Conservation (phyloP, 169 alveolate genomes). For the Cryptosporidium viatorum region DNA sequence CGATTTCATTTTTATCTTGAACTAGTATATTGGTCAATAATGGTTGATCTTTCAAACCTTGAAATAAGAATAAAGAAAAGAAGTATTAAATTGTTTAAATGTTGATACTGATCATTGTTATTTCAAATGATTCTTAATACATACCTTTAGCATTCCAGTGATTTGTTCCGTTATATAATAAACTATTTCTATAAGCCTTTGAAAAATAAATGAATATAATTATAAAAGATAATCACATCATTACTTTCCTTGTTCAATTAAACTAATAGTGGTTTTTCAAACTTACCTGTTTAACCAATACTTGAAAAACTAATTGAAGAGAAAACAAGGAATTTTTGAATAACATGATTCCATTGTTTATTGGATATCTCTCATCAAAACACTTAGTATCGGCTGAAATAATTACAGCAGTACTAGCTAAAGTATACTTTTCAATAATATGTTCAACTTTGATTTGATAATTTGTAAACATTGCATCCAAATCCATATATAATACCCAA, state of each 20-base stretch:
- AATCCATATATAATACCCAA: conserved; percentile 75
- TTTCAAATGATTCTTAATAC: background rate
- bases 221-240: background rate
- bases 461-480: conserved; percentile 76
- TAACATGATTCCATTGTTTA: conserved; percentile 75
- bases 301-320: conserved; percentile 33
- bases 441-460: conserved; percentile 47
- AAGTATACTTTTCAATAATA: conserved; percentile 35
- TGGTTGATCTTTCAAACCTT: conserved; percentile 75
- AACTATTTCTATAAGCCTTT: conserved; percentile 44
- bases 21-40: conserved; percentile 69
- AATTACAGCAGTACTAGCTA: conserved; percentile 26
- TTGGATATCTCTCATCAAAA: conserved; percentile 70
- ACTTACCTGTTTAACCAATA: conserved; percentile 57
- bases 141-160: conserved; percentile 73
- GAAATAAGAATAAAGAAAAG: background rate
- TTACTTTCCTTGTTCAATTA: background rate
- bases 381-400: conserved; percentile 77
- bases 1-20: conserved; percentile 54
- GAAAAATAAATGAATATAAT: background rate
- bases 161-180: conserved; percentile 11
- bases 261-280: background rate
- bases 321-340: conserved; percentile 49
- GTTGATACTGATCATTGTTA: background rate
- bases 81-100: no score